Base-by-base conservation (phyloP, 495 filamentous ascomycete genomes). In the Neohortaea acidophila region DNA sequence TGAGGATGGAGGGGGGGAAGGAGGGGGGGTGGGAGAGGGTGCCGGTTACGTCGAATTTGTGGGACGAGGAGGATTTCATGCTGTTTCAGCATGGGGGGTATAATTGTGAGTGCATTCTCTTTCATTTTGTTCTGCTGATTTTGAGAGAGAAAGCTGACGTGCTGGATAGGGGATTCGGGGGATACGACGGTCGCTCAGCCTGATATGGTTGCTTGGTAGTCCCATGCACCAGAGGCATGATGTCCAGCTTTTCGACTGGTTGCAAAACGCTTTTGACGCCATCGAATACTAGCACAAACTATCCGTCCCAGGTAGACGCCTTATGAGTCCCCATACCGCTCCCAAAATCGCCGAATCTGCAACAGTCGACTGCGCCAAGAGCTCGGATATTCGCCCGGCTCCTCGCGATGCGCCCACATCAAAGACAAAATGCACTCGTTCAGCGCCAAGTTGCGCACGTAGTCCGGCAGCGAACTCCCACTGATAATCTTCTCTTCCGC, bases 381-480 rank as follows among this genome's bases (percentile, higher is more conserved):
- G 0, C 84, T 91, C 9, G 87, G 65, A 51, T 93, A 73, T 59
- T 94, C 85, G 0, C 21, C 25, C 25, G 27, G 13, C 7, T 38
- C 27, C 41, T 81, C 80, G 25, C 78, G 77, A 39, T 79, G 72
- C 8, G 62, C 60, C 83, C 89, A 94, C 31, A 94, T 86, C 33
- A 81, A 71, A 5, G 79, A 80, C 58, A 94, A 93, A 13, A 94
- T 82, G 10, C 82, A 91, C 1, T 91, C 85, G 55, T 92, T 96
- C 41, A 96, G 68, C 1, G 87, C 85, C 5, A 99, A 66, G 45
- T 93, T 79, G 17, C 91, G 79, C 25, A 94, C 78, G 52, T 91
- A 92, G n/a, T 73, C 64, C 4, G 86, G 77, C 3, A 99, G 65
- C 4, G 79, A 77, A 43, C 69, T 70, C 18, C 83, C 72, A 21